Base-by-base conservation (phyloP, 257 asterid species). In the Solanum medicagineum region DNA sequence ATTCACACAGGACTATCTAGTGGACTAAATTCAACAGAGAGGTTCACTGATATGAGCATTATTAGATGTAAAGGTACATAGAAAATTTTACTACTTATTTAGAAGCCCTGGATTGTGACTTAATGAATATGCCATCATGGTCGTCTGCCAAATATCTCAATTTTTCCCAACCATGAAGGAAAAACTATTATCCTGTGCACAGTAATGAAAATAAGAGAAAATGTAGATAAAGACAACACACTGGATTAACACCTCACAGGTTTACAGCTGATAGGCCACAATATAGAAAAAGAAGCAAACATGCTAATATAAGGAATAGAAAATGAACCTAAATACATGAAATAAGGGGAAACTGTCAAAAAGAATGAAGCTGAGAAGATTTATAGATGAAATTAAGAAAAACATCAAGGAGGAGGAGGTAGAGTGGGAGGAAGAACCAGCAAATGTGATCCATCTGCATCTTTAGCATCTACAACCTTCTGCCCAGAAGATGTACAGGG, bases 401-500 rank as follows among this genome's bases (percentile, higher is more conserved):
- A 45, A 45, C 45, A 13, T 36, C n/a, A 53, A 83, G 6, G 62
- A 19, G 5, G 51, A 66, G 63, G 29, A 13, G 12, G 11, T 29
- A 65, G 24, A 40, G 77, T 83, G 40, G 62, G 83, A 84, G 82
- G 66, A 16, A 24, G 14, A 69, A 90, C 91, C 89, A n/a, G 80
- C 24, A 89, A 86, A 74, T 29, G 85, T 13, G 90, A 81, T 44
- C 68, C 83, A 89, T 87, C 88, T 29, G 51, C 44, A 60, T 54
- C 47, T 19, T 73, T 55, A 85, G 81, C 63, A 71, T 81, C 89
- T 74, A 32, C 90, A 42, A 84, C 89, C 85, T 81, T 84, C 51
- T 88, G 82, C 44, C 90, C 89, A 62, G 73, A 36, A 16, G 95
- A 90, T 80, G 90, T 60, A 85, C 86, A 40, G 9, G 91, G 91